Base-by-base conservation (phyloP, 371 early-diverging fungal species). In the Synchytrium microbalum region DNA sequence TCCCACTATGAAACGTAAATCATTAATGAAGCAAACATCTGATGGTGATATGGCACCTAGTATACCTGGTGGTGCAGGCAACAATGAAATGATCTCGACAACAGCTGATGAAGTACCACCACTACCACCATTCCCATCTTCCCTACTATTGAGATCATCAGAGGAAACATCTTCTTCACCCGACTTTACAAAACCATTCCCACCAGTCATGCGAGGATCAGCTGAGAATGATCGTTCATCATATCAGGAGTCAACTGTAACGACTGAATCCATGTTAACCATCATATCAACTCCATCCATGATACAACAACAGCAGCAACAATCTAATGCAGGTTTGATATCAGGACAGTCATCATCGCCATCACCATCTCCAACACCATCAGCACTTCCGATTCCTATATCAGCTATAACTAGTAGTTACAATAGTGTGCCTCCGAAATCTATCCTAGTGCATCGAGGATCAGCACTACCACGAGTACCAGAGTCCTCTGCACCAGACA, bases 231-330 rank as follows among this genome's bases (percentile, higher is more conserved):
- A 38, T 38, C 5, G 10, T 19, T 10, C 19, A 19, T 38, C 46
- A 10, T 19, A 10, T 10, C 46, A 5, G 19, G 46, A 38, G 5
- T 38, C 46, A 19, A 38, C 46, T 13, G 23, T 28, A 8, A 55
- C 56, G 24, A 13, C 38, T 2, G 64, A 64, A 31, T 64, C 64
- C 2, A 19, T 57, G 24, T 58, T 64, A 1, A 64, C 64, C 3
- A 31, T 64, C 19, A 58, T 29, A 28, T 64, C 64, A 3, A 64
- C 54, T 2, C 64, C 64, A 23, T 64, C 61, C 3, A 27, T 54
- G 28, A 58, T 19, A 25, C 28, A 38, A 33, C n/a, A 56, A n/a
- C 32, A 32, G 19, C 56, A 28, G 13, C n/a, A n/a, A n/a, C n/a
- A n/a, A n/a, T n/a, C n/a, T n/a, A n/a, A n/a, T n/a, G n/a, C n/a